Conservation (phyloP, 2,329 filamentous ascomycete species). For the Paraphaeosphaeria minitans region DNA sequence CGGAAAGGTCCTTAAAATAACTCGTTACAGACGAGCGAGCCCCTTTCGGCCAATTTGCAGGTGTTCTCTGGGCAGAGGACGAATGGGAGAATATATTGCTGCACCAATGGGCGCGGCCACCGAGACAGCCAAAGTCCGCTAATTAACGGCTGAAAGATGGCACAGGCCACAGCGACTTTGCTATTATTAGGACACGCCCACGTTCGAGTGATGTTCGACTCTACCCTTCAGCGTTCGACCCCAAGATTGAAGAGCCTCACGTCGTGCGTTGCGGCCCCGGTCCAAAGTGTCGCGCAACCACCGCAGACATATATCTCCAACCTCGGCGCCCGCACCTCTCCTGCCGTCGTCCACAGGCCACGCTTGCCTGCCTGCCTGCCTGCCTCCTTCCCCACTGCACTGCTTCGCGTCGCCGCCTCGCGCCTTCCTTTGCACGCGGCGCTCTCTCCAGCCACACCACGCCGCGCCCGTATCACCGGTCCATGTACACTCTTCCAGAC, state of each 20-base stretch:
- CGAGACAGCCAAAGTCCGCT: conserved; percentile 8
- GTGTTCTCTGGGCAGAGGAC: not conserved
- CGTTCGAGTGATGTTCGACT: conserved; percentile 21
- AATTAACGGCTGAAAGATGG: conserved; percentile 11
- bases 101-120: conserved; percentile 4
- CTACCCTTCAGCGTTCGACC: conserved; percentile 26
- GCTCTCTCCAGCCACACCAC: conserved; percentile 26
- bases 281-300: conserved; percentile 25
- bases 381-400: too few species aligned
- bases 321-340: conserved; percentile 26
- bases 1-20: conserved; percentile 38
- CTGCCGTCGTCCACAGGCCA: conserved; percentile 24
- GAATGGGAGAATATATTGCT: conserved; percentile 11
- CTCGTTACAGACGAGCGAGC: conserved; percentile 16
- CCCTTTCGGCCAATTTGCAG: conserved; percentile 10
- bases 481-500: conserved; percentile 9
- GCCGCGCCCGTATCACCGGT: conserved; percentile 16
- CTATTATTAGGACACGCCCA: conserved; percentile 13
- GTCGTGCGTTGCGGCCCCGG: conserved; percentile 15
- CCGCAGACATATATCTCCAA: conserved; percentile 35
- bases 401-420: conserved; percentile 25
- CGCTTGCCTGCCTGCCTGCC: conserved; percentile 38
- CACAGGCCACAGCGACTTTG: conserved; percentile 7
- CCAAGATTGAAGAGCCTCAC: conserved; percentile 41
- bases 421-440: conserved; percentile 32